Conservation (phyloP, 2,329 filamentous ascomycete genomes). For the Polytolypa hystricis region DNA sequence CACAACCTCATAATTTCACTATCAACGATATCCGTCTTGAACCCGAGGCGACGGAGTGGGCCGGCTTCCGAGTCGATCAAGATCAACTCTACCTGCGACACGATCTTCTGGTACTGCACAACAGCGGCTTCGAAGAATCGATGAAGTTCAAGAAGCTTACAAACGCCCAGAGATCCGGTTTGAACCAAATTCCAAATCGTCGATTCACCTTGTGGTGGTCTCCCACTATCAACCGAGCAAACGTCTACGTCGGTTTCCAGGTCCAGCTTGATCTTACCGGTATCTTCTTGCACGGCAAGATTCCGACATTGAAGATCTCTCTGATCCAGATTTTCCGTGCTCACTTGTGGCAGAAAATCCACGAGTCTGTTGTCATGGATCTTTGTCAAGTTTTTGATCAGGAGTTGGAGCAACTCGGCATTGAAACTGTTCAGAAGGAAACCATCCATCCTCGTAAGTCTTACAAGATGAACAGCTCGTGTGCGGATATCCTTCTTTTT, state of each 20-base stretch:
- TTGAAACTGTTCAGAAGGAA: constrained; percentile 97
- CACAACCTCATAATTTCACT: constrained; percentile 25
- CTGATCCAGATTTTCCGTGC: constrained; percentile 98
- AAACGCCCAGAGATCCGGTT: constrained; percentile 89
- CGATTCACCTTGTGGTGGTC: constrained; percentile 98
- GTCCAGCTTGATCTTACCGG: constrained; percentile 95
- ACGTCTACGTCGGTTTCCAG: constrained; percentile 98
- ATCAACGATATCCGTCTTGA: constrained; percentile 36
- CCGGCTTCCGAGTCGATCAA: constrained; percentile 41
- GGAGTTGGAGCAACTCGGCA: constrained; percentile 86
- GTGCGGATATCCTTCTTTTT: constrained; percentile 92
- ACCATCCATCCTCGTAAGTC: constrained; percentile 98
- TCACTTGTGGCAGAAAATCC: constrained; percentile 99
- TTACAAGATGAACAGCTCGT: constrained; percentile 99
- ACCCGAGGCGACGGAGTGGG: constrained; percentile 35
- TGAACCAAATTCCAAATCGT: constrained; percentile 97
- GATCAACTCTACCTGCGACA: constrained; percentile 42
- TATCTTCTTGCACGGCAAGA: constrained; percentile 98
- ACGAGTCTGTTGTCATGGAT: constrained; percentile 98
- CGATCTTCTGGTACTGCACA: constrained; percentile 38
- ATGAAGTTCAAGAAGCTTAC: constrained; percentile 99
- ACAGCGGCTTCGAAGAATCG: constrained; percentile 27
- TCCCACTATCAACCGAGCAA: constrained; percentile 83
- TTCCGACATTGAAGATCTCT: constrained; percentile 94
- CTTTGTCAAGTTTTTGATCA: constrained; percentile 97